Base-by-base conservation (phyloP, 495 filamentous ascomycete species). In the Paragyromitra xinjiangensis region DNA sequence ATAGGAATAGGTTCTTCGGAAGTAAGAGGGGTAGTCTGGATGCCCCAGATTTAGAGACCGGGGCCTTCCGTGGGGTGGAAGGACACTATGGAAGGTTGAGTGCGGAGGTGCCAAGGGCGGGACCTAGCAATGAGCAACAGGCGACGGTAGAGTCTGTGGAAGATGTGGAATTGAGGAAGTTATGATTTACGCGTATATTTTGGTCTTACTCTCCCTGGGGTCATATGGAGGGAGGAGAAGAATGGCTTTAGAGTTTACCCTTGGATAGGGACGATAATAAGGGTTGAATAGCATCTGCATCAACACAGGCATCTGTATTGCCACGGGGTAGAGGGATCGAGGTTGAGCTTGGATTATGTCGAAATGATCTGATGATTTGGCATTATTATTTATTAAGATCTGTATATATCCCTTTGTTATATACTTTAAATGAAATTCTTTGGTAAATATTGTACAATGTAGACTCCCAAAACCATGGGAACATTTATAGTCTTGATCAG, bases 1-100 rank as follows among this genome's bases (percentile, higher is more conserved):
- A 78, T 37, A 55, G 42, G 61, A 78, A 79, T 59, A 78, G 77
- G 22, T 78, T 79, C 29, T 72, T 79, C 61, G 66, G 74, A 8
- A 50, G 55, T 7, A 77, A 58, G 50, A 22, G 62, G 51, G 19
- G 9, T 9, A 72, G 77, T 7, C 12, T 66, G 19, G 73, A 75
- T 53, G 56, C 56, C 7, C 40, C 37, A 9, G 77, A 79, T 56
- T 26, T 79, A 22, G 77, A 79, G 48, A 26, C 61, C 14, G 73
- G 59, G 42, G 26, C 48, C 7, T 53, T 37, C 7, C 22, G 22
- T 7, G 53, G 37, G 39, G 40, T 34, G 12, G 61, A 39, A 19
- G 40, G 24, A 26, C n/a, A 64, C 22, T 11, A 56, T 39, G 26
- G 68, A 19, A 59, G 68, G 29, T 19, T 65, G 48, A 59, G 73